Conservation (phyloP, 306 rosid species). For the Rosa persica region DNA sequence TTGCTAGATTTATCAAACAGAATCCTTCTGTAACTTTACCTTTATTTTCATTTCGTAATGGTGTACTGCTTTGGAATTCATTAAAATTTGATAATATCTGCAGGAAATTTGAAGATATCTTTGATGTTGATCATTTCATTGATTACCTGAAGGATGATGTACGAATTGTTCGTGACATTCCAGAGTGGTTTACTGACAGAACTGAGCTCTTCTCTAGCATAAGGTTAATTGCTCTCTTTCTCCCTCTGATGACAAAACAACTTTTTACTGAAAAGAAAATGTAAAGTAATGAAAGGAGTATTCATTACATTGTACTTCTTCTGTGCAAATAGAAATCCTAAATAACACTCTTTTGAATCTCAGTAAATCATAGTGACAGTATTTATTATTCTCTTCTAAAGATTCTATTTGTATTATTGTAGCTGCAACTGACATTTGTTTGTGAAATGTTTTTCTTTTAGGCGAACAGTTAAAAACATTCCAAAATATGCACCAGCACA, state of each 20-base stretch:
- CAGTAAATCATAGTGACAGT: not conserved
- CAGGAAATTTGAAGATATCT: slow-evolving; percentile 98
- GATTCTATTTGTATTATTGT: not conserved
- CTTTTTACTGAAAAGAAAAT: not conserved
- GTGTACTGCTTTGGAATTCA: slow-evolving; percentile 13
- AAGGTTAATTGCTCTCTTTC: slow-evolving; percentile 51
- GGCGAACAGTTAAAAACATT: slow-evolving; percentile 96
- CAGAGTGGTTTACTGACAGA: slow-evolving; percentile 97
- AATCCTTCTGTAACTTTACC: not conserved
- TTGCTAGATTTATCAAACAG: not conserved
- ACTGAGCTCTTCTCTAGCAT: slow-evolving; percentile 86
- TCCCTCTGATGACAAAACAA: not conserved
- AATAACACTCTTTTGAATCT: not conserved
- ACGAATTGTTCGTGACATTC: slow-evolving; percentile 91
- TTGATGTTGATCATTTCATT: slow-evolving; percentile 97
- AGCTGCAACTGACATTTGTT: slow-evolving; percentile 35
- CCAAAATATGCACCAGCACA: slow-evolving; percentile 98
- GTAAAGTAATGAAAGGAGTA: not conserved
- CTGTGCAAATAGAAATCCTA: not conserved
- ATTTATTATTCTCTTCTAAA: not conserved
- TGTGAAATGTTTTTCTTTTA: slow-evolving; percentile 38
- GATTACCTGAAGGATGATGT: slow-evolving; percentile 93
- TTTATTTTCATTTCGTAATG: not conserved
- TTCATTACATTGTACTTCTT: not conserved
- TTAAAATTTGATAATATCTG: slow-evolving; percentile 25